These are phyloP conservation scores for Lentinula boryana DNA, from an alignment of 768 basidiomycete species.

Conservation along the genomic window DNA sequence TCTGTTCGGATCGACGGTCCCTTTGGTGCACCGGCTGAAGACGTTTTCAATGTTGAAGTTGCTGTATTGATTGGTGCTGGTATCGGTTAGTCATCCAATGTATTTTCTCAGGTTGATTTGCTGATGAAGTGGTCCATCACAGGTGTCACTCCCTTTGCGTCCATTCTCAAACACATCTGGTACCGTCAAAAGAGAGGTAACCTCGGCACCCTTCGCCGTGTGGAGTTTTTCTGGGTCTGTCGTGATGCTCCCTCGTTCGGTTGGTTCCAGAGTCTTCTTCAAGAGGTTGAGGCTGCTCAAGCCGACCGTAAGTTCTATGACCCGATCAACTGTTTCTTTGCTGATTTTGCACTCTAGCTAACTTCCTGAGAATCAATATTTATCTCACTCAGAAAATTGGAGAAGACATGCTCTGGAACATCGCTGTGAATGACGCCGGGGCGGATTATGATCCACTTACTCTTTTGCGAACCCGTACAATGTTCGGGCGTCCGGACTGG, in stretches of 20 bases:
- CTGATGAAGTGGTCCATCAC: not conserved
- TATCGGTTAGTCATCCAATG: constrained; percentile 56
- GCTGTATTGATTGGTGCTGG: constrained; percentile 91
- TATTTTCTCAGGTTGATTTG: not conserved
- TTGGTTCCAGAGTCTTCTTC: constrained; percentile 90
- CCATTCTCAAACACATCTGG: constrained; percentile 95
- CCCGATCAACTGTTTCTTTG: not conserved
- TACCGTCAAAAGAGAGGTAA: constrained; percentile 78
- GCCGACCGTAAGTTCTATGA: constrained; percentile 64
- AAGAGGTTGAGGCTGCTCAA: constrained; percentile 85
- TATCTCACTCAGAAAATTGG: constrained; percentile 84
- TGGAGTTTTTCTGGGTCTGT: constrained; percentile 94
- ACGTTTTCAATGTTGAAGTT: constrained; percentile 80
- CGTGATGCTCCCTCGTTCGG: constrained; percentile 96
- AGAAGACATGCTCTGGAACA: constrained; percentile 89
- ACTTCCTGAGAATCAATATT: constrained; percentile 89
- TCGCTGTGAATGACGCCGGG: constrained; percentile 81
- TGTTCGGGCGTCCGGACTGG: constrained; percentile 92
- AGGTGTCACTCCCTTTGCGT: constrained; percentile 93
- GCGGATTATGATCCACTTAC: constrained; percentile 88
- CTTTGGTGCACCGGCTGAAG: constrained; percentile 90
- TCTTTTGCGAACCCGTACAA: constrained; percentile 79
- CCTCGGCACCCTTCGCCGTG: constrained; percentile 75
- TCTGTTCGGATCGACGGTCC: constrained; percentile 81
- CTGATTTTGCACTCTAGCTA: constrained; percentile 44